Evolutionary conservation across 192 early-diverging fungal species (phyloP).

Genomic region (Rhizophagus sp.): DNA sequence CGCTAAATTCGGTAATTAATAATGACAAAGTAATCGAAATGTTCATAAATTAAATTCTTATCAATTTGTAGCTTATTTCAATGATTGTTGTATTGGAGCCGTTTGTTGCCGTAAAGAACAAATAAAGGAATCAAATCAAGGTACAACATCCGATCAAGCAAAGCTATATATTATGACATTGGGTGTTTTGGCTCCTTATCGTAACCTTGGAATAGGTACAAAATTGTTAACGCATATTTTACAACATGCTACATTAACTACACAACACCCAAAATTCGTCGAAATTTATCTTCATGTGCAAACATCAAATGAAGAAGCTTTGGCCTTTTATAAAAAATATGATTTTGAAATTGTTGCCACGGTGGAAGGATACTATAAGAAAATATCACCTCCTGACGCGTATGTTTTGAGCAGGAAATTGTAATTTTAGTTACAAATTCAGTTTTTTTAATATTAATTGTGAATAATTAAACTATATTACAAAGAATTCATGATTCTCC

Average conservation of each 20-base stretch:
- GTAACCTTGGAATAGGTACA: slow-evolving; percentile 78
- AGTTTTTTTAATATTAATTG: neutral
- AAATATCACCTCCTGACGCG: slow-evolving; percentile 82
- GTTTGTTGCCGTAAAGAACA: slow-evolving; percentile 81
- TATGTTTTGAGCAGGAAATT: slow-evolving; percentile 40
- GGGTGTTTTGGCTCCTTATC: slow-evolving; percentile 83
- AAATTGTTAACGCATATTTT: slow-evolving; percentile 60
- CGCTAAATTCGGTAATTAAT: slow-evolving; percentile 61
- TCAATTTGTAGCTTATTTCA: slow-evolving; percentile 57
- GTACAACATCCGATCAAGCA: slow-evolving; percentile 32
- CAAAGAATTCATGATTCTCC: neutral
- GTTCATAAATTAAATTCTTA: neutral
- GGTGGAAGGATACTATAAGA: slow-evolving; percentile 79
- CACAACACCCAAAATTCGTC: slow-evolving; percentile 42
- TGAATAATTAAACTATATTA: neutral
- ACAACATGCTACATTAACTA: slow-evolving; percentile 45
- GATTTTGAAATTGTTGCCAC: slow-evolving; percentile 65
- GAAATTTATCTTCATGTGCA: slow-evolving; percentile 86
- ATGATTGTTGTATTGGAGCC: slow-evolving; percentile 74
- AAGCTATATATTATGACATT: slow-evolving; percentile 92
- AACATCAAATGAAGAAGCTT: slow-evolving; percentile 74
- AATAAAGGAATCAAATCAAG: slow-evolving; percentile 30
- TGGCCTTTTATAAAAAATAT: slow-evolving; percentile 79
- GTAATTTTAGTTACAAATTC: neutral
- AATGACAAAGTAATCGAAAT: neutral